Base-by-base conservation (phyloP, 805 yeast genomes). In the Kodamaea restingae region DNA sequence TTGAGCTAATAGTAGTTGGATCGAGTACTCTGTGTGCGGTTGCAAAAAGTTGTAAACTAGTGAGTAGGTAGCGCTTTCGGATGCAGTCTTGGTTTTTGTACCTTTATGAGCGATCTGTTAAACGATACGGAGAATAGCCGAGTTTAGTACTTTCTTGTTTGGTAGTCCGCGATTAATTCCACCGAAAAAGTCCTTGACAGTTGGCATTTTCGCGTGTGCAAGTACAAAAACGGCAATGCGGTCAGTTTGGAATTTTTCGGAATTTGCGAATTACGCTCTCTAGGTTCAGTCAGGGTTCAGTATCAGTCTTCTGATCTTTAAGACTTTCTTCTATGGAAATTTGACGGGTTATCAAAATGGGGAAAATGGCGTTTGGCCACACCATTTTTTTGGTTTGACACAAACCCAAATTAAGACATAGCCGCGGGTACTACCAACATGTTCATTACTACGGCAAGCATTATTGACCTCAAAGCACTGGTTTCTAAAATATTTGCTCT, bases 1-100 rank as follows among this genome's bases (percentile, higher is more conserved):
- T 35, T 32, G 20, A 18, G 12, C 31, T 32, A 36, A 28, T 26
- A 36, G 29, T 36, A 36, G 39, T 18, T 35, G 18, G 18, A 28
- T 12, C 31, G n/a, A 11, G n/a, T 14, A 11, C 5, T 28, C 5
- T 15, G 14, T 17, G 17, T n/a, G 6, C 18, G 15, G 15, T 7
- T 17, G 10, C 31, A 28, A 28, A 28, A 11, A 14, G 7, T 8
- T 5, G n/a, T 11, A n/a, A 25, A 25, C 10, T 4, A 9, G n/a
- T n/a, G n/a, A 5, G 14, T 25, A 25, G 15, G 18, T 28, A 28
- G 9, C 31, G 31, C 10, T 30, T 7, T 30, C 21, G 21, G 21
- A 10, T 30, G 6, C 14, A 18, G 21, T 15, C 17, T 6, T 27
- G 17, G 10, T 10, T 30, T 30, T 30, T 30, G 32, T 30, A n/a